Evolutionary conservation across 805 yeast genomes (phyloP).

Genomic region (Candida cerambycidarum): DNA sequence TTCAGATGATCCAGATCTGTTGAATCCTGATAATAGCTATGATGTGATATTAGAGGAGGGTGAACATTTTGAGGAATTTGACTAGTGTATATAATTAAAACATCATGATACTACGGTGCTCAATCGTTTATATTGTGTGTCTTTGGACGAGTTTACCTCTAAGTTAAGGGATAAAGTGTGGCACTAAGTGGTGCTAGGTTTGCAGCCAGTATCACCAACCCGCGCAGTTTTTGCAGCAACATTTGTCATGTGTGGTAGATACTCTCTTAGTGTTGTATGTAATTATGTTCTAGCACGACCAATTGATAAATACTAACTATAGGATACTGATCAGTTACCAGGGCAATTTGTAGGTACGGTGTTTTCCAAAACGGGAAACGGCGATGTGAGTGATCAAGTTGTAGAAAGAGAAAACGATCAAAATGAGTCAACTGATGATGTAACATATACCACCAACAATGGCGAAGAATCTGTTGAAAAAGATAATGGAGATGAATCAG

Average conservation of each 20-base stretch:
- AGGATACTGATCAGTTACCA: slow-evolving; percentile 30
- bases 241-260: slow-evolving; percentile 61
- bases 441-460: slow-evolving; percentile 1
- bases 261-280: slow-evolving; percentile 45
- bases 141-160: too few species aligned
- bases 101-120: too few species aligned
- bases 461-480: not conserved
- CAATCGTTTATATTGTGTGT: too few species aligned
- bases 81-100: not conserved
- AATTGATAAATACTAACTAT: slow-evolving; percentile 7
- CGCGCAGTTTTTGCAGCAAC: slow-evolving; percentile 1
- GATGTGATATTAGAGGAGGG: slow-evolving; percentile 29
- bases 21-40: slow-evolving; percentile 35
- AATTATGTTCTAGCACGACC: not conserved
- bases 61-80: slow-evolving; percentile 1
- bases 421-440: slow-evolving; percentile 8
- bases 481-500: not conserved
- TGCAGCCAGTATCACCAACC: too few species aligned
- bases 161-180: too few species aligned
- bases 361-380: slow-evolving; percentile 5
- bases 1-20: slow-evolving; percentile 34
- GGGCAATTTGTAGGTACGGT: slow-evolving; percentile 26
- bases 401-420: slow-evolving; percentile 3
- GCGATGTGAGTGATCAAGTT: not conserved
- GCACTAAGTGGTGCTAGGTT: too few species aligned